Base-by-base conservation (phyloP, 2,329 filamentous ascomycete species). In the Colletotrichum sp. region DNA sequence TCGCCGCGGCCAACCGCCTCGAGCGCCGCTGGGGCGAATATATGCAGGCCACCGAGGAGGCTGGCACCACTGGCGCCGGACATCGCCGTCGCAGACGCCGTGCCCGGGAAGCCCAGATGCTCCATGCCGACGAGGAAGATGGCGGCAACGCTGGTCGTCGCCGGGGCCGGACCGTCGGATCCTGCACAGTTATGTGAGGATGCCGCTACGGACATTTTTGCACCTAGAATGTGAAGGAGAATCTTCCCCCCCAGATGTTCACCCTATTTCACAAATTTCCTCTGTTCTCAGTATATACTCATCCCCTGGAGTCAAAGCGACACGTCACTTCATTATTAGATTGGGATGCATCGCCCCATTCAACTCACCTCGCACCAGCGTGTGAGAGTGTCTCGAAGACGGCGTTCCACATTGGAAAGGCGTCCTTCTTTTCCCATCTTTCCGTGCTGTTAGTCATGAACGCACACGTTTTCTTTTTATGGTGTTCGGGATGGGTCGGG, bases 11-110 rank as follows among this genome's bases (percentile, higher is more conserved):
- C 1, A 90, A 89, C 48, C 89, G 95, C n/a, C 88, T 98, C 25
- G 96, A 98, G 87, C 90, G 93, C 78, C 98, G 96, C 83, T 98
- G 96, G 96, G 94, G 94, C 0, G 94, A 98, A 71, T 98, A 95
- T 83, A 98, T 98, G 96, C 95, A 98, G 86, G 93, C 95, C 19
- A 94, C 91, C 67, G 95, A 98, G 83, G 96, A 98, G 82, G 95
- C 94, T 0, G 94, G 93, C 4, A 90, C 91, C 4, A 88, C 87
- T 3, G 95, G 93, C 3, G 90, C 89, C 2, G 92, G 94, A 8
- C 87, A 90, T 4, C 89, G 96, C 70, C 88, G 96, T 69, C 88
- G 96, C 74, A 89, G 96, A 78, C 90, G 96, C 66, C 90, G 96
- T 75, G 95, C 95, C 3, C 90, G 96, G 63, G 95, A 98, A 82